Conservation (phyloP, 1,139 yeast genomes). For the Saccharomyces hybrid region DNA sequence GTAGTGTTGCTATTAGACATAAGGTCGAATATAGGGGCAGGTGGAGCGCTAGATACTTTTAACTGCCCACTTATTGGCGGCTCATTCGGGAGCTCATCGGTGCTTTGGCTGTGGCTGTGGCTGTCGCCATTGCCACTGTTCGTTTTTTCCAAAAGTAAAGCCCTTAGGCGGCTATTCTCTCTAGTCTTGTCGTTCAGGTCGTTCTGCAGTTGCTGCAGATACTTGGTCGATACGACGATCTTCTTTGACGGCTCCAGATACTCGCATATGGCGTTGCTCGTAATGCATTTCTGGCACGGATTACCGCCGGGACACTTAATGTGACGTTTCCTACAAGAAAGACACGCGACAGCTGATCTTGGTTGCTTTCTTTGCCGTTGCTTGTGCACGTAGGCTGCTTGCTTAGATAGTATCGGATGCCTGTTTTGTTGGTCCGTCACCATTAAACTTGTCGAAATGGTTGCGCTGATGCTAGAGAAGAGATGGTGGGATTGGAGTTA, state of each 20-base stretch:
- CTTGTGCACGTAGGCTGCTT: not conserved
- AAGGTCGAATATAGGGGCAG: not conserved
- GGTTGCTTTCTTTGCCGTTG: conserved; percentile 5
- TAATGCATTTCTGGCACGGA: conserved; percentile 60
- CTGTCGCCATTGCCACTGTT: too few species aligned
- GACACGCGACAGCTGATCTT: conserved; percentile 37
- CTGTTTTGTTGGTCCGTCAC: not conserved
- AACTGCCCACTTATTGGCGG: not conserved
- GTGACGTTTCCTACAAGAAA: conserved; percentile 67
- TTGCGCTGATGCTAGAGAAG: not conserved
- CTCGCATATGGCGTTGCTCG: conserved; percentile 57
- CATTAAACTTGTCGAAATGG: not conserved
- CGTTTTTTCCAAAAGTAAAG: conserved; percentile 24
- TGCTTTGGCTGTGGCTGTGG: too few species aligned
- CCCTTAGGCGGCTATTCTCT: conserved; percentile 51
- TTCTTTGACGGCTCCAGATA: conserved; percentile 73
- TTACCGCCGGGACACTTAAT: conserved; percentile 77
- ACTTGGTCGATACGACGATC: conserved; percentile 68
- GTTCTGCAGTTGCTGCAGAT: conserved; percentile 59
- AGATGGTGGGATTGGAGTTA: not conserved
- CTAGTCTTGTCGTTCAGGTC: conserved; percentile 43
- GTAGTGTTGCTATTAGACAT: not conserved
- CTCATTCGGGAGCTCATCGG: not conserved
- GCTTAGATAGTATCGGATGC: not conserved
- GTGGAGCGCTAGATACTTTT: not conserved